phyloP scores from a whole-genome alignment of 768 basidiomycete species.

The Candolleomyces eurysporus region DNA sequence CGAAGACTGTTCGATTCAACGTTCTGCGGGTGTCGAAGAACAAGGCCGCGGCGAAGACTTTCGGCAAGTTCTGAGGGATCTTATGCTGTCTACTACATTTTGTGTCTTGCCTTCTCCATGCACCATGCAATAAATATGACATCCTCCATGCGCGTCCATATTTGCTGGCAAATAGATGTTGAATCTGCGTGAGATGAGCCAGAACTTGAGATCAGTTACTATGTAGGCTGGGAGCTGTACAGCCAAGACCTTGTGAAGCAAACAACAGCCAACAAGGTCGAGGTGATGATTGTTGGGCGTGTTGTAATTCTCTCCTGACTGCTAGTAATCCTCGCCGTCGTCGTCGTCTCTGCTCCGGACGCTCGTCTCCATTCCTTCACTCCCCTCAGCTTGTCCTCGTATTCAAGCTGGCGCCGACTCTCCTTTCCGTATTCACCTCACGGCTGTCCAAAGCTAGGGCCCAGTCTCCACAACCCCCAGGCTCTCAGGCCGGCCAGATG shows the following conservation, averaged over 20 bases:
- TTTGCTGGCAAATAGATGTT: slow-evolving; percentile 8
- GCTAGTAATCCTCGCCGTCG: slow-evolving; percentile 14
- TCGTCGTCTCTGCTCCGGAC: slow-evolving; percentile 12
- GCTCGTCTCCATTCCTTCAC: slow-evolving; percentile 11
- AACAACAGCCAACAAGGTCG: slow-evolving; percentile 34
- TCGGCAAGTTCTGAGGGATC: slow-evolving; percentile 81
- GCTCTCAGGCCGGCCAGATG: slow-evolving; percentile 57
- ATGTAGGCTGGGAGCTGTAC: background rate
- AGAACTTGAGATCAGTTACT: background rate
- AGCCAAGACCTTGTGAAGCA: slow-evolving; percentile 19
- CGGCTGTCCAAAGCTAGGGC: slow-evolving; percentile 70
- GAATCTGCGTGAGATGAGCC: background rate
- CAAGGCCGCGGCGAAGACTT: slow-evolving; percentile 89
- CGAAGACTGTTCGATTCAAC: slow-evolving; percentile 99
- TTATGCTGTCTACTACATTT: slow-evolving; percentile 19
- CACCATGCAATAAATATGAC: slow-evolving; percentile 26
- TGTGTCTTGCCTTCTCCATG: slow-evolving; percentile 12
- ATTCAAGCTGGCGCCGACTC: slow-evolving; percentile 76
- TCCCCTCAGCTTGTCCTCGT: slow-evolving; percentile 15
- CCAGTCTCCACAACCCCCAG: slow-evolving; percentile 64
- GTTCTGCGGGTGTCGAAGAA: slow-evolving; percentile 92
- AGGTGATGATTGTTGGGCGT: slow-evolving; percentile 12
- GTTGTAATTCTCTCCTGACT: slow-evolving; percentile 15
- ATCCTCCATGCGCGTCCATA: slow-evolving; percentile 10
- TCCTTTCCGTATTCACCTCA: slow-evolving; percentile 73